Percentiles rank a stretch among this genome's conserved stretches.
phyloP scores from a whole-genome alignment of 164 flowering plant genomes.

The Houttuynia cordata region DNA sequence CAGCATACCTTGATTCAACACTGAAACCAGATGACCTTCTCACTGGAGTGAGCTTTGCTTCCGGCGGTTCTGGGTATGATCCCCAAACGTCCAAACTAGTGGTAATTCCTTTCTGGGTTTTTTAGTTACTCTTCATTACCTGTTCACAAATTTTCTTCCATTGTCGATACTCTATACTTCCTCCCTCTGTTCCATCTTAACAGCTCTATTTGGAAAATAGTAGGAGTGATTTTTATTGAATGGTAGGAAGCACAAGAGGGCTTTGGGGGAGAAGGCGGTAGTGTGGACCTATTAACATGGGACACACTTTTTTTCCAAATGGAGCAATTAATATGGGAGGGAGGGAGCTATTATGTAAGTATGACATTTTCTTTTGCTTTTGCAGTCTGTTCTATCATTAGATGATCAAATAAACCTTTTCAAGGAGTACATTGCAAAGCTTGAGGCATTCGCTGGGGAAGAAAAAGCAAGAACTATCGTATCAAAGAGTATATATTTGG shows the following conservation, averaged over 20 bases:
- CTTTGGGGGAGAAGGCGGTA: too few relatives aligned
- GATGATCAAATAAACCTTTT: slow-evolving; percentile 39
- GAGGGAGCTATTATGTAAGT: too few relatives aligned
- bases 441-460: slow-evolving; percentile 37
- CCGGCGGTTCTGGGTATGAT: slow-evolving; percentile 45
- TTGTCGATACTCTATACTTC: background rate
- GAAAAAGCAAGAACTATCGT: slow-evolving; percentile 29
- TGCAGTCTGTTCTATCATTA: slow-evolving; percentile 40
- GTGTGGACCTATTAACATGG: too few relatives aligned
- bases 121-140: too few relatives aligned
- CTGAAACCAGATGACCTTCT: slow-evolving; percentile 29
- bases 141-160: background rate
- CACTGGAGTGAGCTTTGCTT: slow-evolving; percentile 54
- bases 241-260: too few relatives aligned
- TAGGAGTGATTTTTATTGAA: too few relatives aligned
- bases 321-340: too few relatives aligned
- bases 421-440: slow-evolving; percentile 42
- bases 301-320: too few relatives aligned
- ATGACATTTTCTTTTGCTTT: background rate
- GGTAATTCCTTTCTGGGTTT: background rate
- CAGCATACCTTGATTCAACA: slow-evolving; percentile 36
- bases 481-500: slow-evolving; percentile 25
- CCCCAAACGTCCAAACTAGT: slow-evolving; percentile 17
- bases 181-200: too few relatives aligned
- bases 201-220: too few relatives aligned